A percentile compares a stretch with the other conserved stretches of the same genome.
Evolutionary conservation across 306 rosid species (phyloP).

Genomic region (Phaseolus lunatus): DNA sequence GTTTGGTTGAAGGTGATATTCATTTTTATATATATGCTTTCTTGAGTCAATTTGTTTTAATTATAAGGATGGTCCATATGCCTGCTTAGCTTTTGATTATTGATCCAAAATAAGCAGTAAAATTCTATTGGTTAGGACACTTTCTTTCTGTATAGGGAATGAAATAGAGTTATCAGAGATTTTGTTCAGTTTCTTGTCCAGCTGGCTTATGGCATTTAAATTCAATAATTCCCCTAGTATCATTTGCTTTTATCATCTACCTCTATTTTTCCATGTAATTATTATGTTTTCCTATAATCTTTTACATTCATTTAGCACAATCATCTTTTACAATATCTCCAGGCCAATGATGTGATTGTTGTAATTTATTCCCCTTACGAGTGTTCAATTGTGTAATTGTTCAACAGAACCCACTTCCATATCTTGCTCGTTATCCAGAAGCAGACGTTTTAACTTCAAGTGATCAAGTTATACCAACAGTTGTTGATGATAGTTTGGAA

Average conservation of each 20-base stretch:
- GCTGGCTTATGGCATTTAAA: constrained; percentile 20
- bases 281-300: constrained; percentile 14
- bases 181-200: constrained; percentile 14
- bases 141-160: constrained; percentile 21
- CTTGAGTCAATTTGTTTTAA: constrained; percentile 5
- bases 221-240: neutral
- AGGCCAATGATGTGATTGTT: constrained; percentile 25
- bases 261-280: constrained; percentile 3
- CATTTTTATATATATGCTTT: constrained; percentile 22
- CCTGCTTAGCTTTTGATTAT: constrained; percentile 25
- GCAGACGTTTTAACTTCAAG: constrained; percentile 96
- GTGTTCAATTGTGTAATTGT: constrained; percentile 47
- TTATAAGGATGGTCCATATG: constrained; percentile 21
- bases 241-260: constrained; percentile 13
- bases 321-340: constrained; percentile 17
- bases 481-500: constrained; percentile 87
- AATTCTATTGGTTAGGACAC: constrained; percentile 18
- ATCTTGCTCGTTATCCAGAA: constrained; percentile 84
- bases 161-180: constrained; percentile 8
- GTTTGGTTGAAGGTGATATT: constrained; percentile 87
- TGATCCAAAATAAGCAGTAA: constrained; percentile 8
- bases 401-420: constrained; percentile 94
- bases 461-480: constrained; percentile 91
- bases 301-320: neutral
- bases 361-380: constrained; percentile 38